phyloP scores from a whole-genome alignment of 306 rosid genomes.

The Acacia melanoxylon region DNA sequence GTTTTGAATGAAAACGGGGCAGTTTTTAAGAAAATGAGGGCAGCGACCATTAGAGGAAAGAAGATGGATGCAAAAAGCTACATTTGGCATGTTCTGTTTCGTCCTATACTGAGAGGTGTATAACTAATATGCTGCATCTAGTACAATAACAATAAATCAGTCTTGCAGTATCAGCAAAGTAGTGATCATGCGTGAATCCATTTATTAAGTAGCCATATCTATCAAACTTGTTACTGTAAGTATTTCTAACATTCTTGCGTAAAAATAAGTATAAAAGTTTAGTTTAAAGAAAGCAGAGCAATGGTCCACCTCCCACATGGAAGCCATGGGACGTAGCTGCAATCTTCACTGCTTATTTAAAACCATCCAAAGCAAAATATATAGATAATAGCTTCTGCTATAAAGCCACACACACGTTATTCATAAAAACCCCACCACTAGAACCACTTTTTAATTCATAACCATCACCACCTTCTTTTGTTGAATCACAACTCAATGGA shows the following conservation, averaged over 20 bases:
- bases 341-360: background rate
- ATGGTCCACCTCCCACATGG: background rate
- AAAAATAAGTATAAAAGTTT: background rate
- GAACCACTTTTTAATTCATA: conserved; percentile 5
- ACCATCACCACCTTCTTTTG: background rate
- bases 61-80: too few relatives aligned
- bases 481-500: conserved; percentile 23
- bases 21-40: too few relatives aligned
- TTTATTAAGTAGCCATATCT: background rate
- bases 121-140: background rate
- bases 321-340: background rate
- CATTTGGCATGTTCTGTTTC: background rate
- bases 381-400: background rate
- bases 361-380: background rate
- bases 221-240: background rate
- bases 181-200: background rate
- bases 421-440: conserved; percentile 2
- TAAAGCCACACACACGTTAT: conserved; percentile 15
- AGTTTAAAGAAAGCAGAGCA: background rate
- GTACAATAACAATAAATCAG: background rate
- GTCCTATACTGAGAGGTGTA: background rate
- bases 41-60: too few relatives aligned
- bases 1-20: too few relatives aligned
- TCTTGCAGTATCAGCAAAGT: background rate
- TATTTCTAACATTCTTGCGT: background rate